Conservation (phyloP, 1,284 basidiomycete species). For the Fistulinella staudtii region DNA sequence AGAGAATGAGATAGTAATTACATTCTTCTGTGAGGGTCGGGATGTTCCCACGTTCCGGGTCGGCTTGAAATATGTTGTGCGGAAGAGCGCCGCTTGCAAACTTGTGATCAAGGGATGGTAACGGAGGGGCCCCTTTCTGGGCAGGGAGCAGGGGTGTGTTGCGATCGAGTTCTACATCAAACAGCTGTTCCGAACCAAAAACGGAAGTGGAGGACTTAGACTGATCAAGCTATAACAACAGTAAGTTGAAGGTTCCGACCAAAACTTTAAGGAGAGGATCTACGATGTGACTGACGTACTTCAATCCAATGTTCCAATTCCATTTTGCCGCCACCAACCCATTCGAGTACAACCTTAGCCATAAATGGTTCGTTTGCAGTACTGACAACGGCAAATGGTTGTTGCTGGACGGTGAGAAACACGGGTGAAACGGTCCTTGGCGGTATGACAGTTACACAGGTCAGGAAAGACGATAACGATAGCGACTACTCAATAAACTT, state of each 20-base stretch:
- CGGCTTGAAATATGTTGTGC: not conserved
- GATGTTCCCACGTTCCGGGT: slow-evolving; percentile 1
- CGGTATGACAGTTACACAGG: slow-evolving; percentile 40
- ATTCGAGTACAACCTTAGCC: slow-evolving; percentile 55
- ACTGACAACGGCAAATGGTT: slow-evolving; percentile 58
- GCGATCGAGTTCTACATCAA: slow-evolving; percentile 69
- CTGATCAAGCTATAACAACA: slow-evolving; percentile 54
- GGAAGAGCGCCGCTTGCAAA: slow-evolving; percentile 3
- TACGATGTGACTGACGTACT: slow-evolving; percentile 37
- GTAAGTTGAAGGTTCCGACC: not conserved
- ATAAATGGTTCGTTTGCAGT: slow-evolving; percentile 60
- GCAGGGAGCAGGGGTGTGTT: slow-evolving; percentile 50
- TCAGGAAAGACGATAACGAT: slow-evolving; percentile 46
- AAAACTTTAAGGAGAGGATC: not conserved
- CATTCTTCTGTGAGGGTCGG: slow-evolving; percentile 18
- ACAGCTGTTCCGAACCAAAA: slow-evolving; percentile 64
- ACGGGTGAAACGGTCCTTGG: slow-evolving; percentile 34
- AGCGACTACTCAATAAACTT: slow-evolving; percentile 15
- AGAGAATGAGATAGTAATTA: slow-evolving; percentile 8
- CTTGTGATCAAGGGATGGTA: slow-evolving; percentile 30
- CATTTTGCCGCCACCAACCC: slow-evolving; percentile 42
- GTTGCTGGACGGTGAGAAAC: slow-evolving; percentile 37
- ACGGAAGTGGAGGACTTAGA: slow-evolving; percentile 44
- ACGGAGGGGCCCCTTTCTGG: slow-evolving; percentile 19
- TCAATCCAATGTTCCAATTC: slow-evolving; percentile 74